Percentiles rank a stretch among this genome's conserved stretches.
Conservation (phyloP, 164 flowering plant genomes). For the Stephania japonica region DNA sequence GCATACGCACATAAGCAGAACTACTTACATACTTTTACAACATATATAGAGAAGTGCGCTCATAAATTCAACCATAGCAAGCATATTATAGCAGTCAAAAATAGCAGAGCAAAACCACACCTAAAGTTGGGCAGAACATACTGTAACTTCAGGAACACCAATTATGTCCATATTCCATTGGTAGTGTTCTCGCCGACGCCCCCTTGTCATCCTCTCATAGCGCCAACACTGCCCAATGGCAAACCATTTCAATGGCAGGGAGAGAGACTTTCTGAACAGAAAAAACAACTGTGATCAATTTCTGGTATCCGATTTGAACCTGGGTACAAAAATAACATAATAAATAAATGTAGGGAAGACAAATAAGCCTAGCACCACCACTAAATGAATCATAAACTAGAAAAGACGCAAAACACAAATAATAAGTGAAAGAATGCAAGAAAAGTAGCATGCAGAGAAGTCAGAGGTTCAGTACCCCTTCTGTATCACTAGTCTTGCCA, state of each 20-base stretch:
- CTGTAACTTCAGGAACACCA: slow-evolving; percentile 82
- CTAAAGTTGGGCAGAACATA: slow-evolving; percentile 26
- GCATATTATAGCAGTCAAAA: background rate
- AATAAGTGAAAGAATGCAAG: background rate
- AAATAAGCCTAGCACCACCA: background rate
- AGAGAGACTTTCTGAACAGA: slow-evolving; percentile 78
- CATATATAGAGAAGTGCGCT: background rate
- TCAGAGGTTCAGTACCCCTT: slow-evolving; percentile 58
- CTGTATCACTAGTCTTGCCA: slow-evolving; percentile 91
- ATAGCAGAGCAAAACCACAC: slow-evolving; percentile 3
- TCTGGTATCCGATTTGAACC: slow-evolving; percentile 45
- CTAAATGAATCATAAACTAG: background rate
- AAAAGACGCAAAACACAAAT: background rate
- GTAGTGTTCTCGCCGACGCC: slow-evolving; percentile 93
- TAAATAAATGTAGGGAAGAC: slow-evolving; percentile 8
- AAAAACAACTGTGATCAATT: slow-evolving; percentile 59
- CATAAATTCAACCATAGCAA: background rate
- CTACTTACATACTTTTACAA: too few species aligned
- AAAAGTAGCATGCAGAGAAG: background rate
- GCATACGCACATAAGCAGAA: background rate
- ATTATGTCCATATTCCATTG: slow-evolving; percentile 99
- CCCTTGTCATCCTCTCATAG: slow-evolving; percentile 93
- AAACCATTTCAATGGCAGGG: slow-evolving; percentile 97
- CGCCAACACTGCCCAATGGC: slow-evolving; percentile 97
- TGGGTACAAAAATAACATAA: slow-evolving; percentile 39